Evolutionary conservation across 164 flowering plant genomes (phyloP).

Genomic region (Vitis rotundifolia): DNA sequence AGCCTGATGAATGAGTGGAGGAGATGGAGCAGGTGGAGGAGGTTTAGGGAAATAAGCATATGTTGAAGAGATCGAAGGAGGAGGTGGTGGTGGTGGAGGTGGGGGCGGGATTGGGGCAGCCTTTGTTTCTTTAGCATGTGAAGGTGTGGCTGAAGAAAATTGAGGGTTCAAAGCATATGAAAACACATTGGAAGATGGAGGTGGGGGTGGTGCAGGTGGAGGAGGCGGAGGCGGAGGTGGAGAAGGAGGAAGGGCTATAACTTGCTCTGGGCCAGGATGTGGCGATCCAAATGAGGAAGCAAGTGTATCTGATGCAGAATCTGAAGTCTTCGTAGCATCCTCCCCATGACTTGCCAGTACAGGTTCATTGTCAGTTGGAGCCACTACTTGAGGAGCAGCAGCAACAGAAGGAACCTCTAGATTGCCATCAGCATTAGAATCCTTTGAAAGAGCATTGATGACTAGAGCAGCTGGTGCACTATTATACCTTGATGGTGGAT

Average conservation of each 20-base stretch:
- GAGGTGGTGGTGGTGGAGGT: slow-evolving; percentile 1
- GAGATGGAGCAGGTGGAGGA: slow-evolving; percentile 5
- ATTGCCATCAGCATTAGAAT: slow-evolving; percentile 25
- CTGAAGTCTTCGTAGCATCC: slow-evolving; percentile 13
- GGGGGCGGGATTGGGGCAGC: not conserved
- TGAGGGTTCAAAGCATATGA: slow-evolving; percentile 1
- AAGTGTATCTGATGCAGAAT: slow-evolving; percentile 15
- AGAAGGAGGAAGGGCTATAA: slow-evolving; percentile 14
- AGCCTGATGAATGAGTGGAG: not conserved
- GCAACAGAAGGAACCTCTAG: slow-evolving; percentile 23
- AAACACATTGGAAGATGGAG: not conserved
- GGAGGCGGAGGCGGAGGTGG: slow-evolving; percentile 17
- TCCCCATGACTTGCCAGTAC: slow-evolving; percentile 10
- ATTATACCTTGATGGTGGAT: slow-evolving; percentile 74
- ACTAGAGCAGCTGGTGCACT: slow-evolving; percentile 70
- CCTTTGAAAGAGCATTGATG: slow-evolving; percentile 38
- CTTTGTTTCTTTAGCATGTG: not conserved
- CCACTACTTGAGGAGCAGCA: slow-evolving; percentile 13
- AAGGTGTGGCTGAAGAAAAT: slow-evolving; percentile 23
- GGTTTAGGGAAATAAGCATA: no score
- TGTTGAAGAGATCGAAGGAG: not conserved
- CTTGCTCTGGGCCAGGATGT: slow-evolving; percentile 1
- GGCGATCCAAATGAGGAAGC: slow-evolving; percentile 6
- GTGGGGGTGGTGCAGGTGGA: slow-evolving; percentile 21
- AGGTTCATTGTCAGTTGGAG: slow-evolving; percentile 16